Evolutionary conservation across 2,329 filamentous ascomycete species (phyloP), one percentile per base, ranked within the genome.

Genomic region (Apiospora phragmitis): DNA sequence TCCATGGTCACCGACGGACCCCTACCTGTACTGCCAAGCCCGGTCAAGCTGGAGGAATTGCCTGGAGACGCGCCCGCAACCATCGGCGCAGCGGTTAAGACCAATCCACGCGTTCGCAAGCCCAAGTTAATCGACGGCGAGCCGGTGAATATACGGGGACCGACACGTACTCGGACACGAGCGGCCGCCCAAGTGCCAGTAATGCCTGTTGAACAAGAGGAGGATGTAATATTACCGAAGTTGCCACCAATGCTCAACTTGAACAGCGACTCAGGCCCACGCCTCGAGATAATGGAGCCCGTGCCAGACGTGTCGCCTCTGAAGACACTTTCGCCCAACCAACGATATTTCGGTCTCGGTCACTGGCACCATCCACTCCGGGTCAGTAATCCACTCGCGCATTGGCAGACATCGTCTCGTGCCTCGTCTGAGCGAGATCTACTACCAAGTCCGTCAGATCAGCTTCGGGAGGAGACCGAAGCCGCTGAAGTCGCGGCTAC

Each of bases 51-150:
- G 59, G 65, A 71, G 42, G 42, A 49, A 11, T 65, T 71, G 12
- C 69, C 69, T 14, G 32, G 21, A 11, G 21, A 38, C 9, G 24
- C 29, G 3, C 32, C 55, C 2, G 83, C 77, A 71, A 87, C 87
- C 4, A 88, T 89, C n/a, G 77, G 85, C 4, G 81, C 83, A 11
- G 84, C 85, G 1, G 86, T 89, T 71, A 89, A 89, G 75, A 79
- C 80, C 12, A 83, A 85, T 49, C 82, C 82, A 7, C 82, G 85
- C 29, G 79, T 82, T 49, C 81, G 86, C 71, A 87, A 85, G 75
- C 82, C 83, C 18, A 87, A 86, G 62, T 66, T 42, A 18, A 71
- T 43, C 26, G 41, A 59, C 42, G 70, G 45, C 59, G 70, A 47
- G 45, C 42, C 67, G n/a, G 38, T 67, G 32, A 69, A 47, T 18